Evolutionary conservation across 2,329 filamentous ascomycete genomes (phyloP).

Genomic region (Ophiostoma angusticollis): DNA sequence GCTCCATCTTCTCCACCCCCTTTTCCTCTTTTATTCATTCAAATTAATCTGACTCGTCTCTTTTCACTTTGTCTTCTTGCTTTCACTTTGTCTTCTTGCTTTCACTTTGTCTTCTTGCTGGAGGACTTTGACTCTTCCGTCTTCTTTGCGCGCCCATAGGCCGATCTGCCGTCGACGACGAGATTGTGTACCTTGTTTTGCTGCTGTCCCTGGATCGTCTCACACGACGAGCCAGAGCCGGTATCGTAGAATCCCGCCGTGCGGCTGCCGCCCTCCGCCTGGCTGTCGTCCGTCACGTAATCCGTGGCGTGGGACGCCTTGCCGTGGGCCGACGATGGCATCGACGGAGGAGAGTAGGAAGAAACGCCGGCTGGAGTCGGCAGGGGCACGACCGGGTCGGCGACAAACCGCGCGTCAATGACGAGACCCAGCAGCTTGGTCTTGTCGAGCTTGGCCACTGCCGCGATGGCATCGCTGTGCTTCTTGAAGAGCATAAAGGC

Average conservation of each 20-base stretch:
- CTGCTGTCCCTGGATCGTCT: too few relatives aligned
- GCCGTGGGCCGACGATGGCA: too few relatives aligned
- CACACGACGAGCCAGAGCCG: too few relatives aligned
- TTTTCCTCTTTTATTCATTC: not conserved
- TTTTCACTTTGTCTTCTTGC: not conserved
- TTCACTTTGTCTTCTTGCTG: too few relatives aligned
- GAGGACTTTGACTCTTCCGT: not conserved
- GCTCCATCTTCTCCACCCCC: not conserved
- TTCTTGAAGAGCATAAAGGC: conserved; percentile 8
- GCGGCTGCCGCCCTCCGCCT: too few relatives aligned
- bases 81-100: not conserved
- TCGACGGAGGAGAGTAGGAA: too few relatives aligned
- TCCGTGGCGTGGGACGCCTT: too few relatives aligned
- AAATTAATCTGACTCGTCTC: too few relatives aligned
- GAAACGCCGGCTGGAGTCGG: not conserved
- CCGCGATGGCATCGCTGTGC: conserved; percentile 3
- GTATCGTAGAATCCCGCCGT: too few relatives aligned
- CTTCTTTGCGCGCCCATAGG: not conserved
- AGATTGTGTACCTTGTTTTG: conserved; percentile 5
- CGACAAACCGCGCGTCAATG: conserved; percentile 8
- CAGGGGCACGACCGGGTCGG: conserved; percentile 4
- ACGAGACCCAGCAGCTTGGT: not conserved
- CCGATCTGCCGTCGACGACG: conserved; percentile 9
- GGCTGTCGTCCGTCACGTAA: too few relatives aligned
- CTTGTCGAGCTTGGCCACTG: conserved; percentile 1